A percentile compares a stretch with the other conserved stretches of the same genome.
These are phyloP conservation scores for Sphagnum contortum DNA, from an alignment of 225 moss, liverwort and hornwort species.

Conservation along the genomic window DNA sequence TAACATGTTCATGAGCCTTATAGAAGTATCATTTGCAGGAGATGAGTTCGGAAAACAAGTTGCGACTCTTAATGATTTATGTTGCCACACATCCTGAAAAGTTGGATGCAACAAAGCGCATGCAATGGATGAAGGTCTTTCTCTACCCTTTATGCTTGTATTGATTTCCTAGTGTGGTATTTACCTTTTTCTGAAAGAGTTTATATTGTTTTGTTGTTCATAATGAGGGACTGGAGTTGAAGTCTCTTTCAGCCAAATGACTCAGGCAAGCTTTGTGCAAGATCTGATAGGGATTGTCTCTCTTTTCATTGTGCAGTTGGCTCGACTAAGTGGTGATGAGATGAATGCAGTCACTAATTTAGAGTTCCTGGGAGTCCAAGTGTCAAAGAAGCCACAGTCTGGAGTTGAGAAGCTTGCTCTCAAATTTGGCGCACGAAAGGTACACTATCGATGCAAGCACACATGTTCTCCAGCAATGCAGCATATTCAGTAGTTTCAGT, in stretches of 20 bases:
- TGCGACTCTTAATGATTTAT: conserved; percentile 87
- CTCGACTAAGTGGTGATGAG: conserved; percentile 78
- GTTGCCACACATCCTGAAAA: conserved; percentile 98
- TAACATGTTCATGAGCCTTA: too few species aligned
- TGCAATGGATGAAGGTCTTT: conserved; percentile 96
- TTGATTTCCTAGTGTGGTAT: background rate
- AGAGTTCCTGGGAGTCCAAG: conserved; percentile 80
- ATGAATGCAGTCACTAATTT: conserved; percentile 93
- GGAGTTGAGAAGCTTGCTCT: conserved; percentile 42
- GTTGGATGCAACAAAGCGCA: conserved; percentile 75
- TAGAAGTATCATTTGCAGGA: conserved; percentile 33
- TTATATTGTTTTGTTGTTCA: conserved; percentile 5
- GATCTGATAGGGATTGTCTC: background rate
- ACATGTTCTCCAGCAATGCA: background rate
- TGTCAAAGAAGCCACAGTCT: conserved; percentile 60
- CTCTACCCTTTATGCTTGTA: background rate
- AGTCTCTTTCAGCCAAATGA: conserved; percentile 6
- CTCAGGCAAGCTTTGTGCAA: background rate
- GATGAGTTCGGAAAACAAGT: conserved; percentile 69
- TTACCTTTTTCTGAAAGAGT: conserved; percentile 12
- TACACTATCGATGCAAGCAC: conserved; percentile 8
- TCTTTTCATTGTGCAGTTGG: conserved; percentile 43
- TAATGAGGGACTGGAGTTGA: conserved; percentile 12
- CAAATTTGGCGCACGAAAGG: conserved; percentile 81
- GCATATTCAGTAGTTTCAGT: background rate